Evolutionary conservation across 2,329 filamentous ascomycete species (phyloP).

Genomic region (Aspergillus cejpii): DNA sequence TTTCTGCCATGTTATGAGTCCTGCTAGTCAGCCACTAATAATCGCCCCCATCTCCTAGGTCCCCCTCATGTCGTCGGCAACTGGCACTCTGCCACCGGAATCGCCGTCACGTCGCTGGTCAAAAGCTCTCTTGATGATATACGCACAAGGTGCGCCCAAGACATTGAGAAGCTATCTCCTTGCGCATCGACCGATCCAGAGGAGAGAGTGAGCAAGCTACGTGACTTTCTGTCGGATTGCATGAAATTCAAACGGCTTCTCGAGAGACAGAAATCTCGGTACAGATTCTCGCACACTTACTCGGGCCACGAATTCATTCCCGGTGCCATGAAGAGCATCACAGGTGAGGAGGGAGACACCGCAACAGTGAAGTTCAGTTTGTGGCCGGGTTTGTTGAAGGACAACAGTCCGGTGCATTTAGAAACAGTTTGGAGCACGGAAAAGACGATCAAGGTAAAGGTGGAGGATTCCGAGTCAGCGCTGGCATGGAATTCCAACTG

Average conservation of each 20-base stretch:
- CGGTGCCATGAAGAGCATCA: background rate
- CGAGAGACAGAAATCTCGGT: background rate
- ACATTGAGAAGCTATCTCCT: background rate
- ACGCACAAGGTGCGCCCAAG: background rate
- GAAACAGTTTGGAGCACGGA: background rate
- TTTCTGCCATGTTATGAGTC: background rate
- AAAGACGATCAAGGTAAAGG: background rate
- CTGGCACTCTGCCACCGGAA: constrained; percentile 21
- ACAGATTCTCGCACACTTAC: background rate
- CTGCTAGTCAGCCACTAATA: background rate
- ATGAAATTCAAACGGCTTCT: background rate
- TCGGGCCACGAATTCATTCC: background rate
- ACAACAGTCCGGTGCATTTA: background rate
- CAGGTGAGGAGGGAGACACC: background rate
- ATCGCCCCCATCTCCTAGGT: constrained; percentile 7
- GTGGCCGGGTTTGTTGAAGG: background rate
- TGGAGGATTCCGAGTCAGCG: background rate
- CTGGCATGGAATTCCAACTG: too few species aligned
- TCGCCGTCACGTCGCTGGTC: constrained; percentile 1
- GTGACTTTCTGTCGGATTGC: background rate
- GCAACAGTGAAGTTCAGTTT: background rate
- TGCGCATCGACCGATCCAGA: background rate
- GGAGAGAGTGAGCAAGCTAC: background rate
- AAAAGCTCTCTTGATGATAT: background rate
- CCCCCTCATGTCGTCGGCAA: constrained; percentile 7